phyloP scores from a whole-genome alignment of 495 filamentous ascomycete species.

The Aspergillus panamensis region DNA sequence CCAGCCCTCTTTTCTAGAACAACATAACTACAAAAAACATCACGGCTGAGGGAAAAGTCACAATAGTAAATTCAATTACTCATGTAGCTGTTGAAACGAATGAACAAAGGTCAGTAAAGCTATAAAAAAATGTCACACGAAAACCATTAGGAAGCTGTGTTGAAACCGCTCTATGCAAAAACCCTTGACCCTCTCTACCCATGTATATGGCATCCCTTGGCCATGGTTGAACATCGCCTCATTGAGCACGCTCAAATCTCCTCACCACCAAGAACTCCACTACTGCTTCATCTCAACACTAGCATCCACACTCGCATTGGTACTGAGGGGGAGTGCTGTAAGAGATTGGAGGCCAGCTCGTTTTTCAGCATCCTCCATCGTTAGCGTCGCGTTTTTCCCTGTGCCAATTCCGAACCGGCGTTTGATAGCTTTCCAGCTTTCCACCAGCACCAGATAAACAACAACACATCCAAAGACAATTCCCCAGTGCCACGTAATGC shows the following conservation, averaged over 20 bases:
- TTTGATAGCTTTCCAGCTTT: conserved; percentile 67
- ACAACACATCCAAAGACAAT: conserved; percentile 56
- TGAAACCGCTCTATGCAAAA: neutral
- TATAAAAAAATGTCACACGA: no score
- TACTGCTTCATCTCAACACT: conserved; percentile 36
- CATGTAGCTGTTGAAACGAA: no score
- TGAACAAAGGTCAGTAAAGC: no score
- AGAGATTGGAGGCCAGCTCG: conserved; percentile 25
- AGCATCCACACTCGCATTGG: conserved; percentile 35
- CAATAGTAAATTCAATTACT: no score
- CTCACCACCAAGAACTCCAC: neutral
- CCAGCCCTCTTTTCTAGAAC: no score
- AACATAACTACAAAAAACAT: no score
- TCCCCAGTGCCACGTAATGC: conserved; percentile 73
- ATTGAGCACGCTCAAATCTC: neutral
- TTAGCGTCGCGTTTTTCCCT: conserved; percentile 33
- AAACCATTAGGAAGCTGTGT: neutral
- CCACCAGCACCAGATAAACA: conserved; percentile 58
- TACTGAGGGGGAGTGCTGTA: conserved; percentile 29
- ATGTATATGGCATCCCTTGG: no score
- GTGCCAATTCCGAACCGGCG: conserved; percentile 40
- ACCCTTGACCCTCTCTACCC: neutral
- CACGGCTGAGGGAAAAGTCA: no score
- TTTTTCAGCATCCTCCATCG: conserved; percentile 33
- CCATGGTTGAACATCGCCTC: neutral